Evolutionary conservation across 768 basidiomycete genomes (phyloP).

Genomic region (Naganishia vaughanmartiniae): DNA sequence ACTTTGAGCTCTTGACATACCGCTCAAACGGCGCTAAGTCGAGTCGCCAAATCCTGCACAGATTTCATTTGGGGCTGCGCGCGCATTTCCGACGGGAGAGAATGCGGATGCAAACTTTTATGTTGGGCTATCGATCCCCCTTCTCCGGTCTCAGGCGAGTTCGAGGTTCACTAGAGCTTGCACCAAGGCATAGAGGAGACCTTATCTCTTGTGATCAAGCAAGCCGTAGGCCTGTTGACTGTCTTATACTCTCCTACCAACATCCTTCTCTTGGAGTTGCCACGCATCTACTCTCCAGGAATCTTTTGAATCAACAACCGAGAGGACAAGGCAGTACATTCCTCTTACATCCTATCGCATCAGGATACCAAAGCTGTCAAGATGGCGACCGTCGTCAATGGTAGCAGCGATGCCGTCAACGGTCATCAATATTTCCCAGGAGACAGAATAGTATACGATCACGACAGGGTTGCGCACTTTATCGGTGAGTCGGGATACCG

Average conservation of each 20-base stretch:
- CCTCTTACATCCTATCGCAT: not conserved
- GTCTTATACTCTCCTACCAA: not conserved
- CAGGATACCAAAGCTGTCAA: slow-evolving; percentile 14
- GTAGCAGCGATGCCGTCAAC: slow-evolving; percentile 20
- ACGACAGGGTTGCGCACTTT: slow-evolving; percentile 64
- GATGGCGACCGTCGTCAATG: slow-evolving; percentile 25
- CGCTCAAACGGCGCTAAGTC: not conserved
- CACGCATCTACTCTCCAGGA: not conserved
- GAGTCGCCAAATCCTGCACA: not conserved
- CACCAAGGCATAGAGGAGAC: not conserved
- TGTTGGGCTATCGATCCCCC: not conserved
- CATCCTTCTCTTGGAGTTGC: not conserved
- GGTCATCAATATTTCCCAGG: slow-evolving; percentile 14
- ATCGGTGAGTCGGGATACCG: slow-evolving; percentile 56
- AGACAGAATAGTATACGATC: slow-evolving; percentile 53
- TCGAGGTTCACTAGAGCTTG: no score
- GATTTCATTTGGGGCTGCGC: slow-evolving; percentile 5
- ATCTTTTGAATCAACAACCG: not conserved
- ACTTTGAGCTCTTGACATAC: not conserved
- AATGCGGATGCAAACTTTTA: not conserved
- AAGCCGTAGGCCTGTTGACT: slow-evolving; percentile 4
- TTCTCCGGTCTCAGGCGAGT: no score
- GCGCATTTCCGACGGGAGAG: not conserved
- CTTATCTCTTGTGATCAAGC: not conserved
- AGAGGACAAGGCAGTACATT: slow-evolving; percentile 2